Base-by-base conservation (phyloP, 371 early-diverging fungal species). In the Rhizopus delemar region DNA sequence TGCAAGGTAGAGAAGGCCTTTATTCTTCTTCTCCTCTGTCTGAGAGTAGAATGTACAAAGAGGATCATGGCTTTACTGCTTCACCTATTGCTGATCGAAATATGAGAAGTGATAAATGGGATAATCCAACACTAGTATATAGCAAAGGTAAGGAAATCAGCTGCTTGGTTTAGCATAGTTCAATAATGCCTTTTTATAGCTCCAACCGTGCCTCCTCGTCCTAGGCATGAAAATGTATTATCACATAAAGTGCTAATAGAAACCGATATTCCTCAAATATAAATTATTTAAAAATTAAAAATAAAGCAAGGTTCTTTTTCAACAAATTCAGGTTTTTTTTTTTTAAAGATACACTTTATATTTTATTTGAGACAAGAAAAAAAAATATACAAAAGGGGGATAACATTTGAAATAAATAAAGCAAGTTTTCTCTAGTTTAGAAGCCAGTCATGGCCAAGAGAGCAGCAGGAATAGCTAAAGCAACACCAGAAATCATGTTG, bases 1-100 rank as follows among this genome's bases (percentile, higher is more conserved):
- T 48, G 15, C 29, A 43, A 5, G 13, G 12, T 5, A 43, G 15
- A 43, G 43, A 43, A 43, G 5, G 5, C 11, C 8, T 5, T n/a
- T 13, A 43, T 43, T 93, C 8, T 91, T 91, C 0, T 93, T 87
- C 64, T 64, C 39, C 39, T 38, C 28, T 48, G 12, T 22, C 48
- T 9, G 48, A 48, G 28, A 28, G 29, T 28, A 29, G 9, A 7
- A 4, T 29, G n/a, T 15, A 28, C 8, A 29, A 48, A n/a, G 48
- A 28, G 2, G 31, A 29, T 8, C 31, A 9, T 28, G 29, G 13
- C 39, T 13, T 38, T 13, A 38, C 2, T 22, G 1, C 22, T 2
- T 22, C 22, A 22, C 22, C 22, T 22, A 22, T 22, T 22, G 22
- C 22, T 22, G 22, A 22, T 22, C 22, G 22, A 22, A 22, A 5